phyloP scores from a whole-genome alignment of 1,139 yeast genomes.

The Blastobotrys proliferans region DNA sequence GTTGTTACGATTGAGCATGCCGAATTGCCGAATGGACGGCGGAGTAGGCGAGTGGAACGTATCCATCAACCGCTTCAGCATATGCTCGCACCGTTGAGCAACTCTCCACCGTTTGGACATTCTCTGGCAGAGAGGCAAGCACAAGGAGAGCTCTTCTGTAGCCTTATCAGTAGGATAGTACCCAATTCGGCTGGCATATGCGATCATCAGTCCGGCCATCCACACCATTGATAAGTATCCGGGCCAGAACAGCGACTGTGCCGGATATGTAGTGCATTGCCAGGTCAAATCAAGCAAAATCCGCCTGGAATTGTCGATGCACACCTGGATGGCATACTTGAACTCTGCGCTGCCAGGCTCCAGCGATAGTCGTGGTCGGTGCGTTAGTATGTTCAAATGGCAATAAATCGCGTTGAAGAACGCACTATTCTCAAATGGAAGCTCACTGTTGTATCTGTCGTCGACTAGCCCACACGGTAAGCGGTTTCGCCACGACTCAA shows the following conservation, averaged over 20 bases:
- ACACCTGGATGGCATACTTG: conserved; percentile 16
- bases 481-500: conserved; percentile 18
- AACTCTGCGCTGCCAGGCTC: conserved; percentile 16
- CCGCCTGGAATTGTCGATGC: conserved; percentile 15
- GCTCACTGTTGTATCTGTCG: not conserved
- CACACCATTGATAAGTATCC: conserved; percentile 18
- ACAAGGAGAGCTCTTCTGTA: conserved; percentile 13
- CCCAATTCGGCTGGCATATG: conserved; percentile 17
- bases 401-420: conserved; percentile 17
- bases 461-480: conserved; percentile 15
- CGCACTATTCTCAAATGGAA: conserved; percentile 16
- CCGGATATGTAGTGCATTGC: conserved; percentile 9
- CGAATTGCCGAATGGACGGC: too few species aligned
- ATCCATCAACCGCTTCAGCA: conserved; percentile 11
- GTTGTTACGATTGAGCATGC: too few species aligned
- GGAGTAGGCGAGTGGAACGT: conserved; percentile 5
- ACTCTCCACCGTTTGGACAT: conserved; percentile 17
- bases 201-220: conserved; percentile 19
- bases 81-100: conserved; percentile 15
- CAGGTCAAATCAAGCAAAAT: conserved; percentile 11
- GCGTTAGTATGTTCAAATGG: conserved; percentile 14
- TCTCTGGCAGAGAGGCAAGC: conserved; percentile 16
- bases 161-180: conserved; percentile 13
- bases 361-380: conserved; percentile 18
- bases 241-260: conserved; percentile 19